Base-by-base conservation (phyloP, 75 land plant species). In the Selaginella tamariscina region DNA sequence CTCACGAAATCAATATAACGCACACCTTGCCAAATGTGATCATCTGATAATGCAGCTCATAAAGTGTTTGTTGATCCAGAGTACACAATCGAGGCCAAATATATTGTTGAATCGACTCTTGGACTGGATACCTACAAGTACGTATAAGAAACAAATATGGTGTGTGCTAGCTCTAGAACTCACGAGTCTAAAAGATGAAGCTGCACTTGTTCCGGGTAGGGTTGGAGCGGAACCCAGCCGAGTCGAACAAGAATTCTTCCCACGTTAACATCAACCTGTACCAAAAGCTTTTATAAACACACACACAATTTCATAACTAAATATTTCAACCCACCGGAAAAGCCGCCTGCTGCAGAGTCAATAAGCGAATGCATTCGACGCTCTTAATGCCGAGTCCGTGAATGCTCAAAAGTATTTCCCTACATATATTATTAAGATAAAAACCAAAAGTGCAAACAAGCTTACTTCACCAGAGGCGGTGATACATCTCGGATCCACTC, bases 21-120 rank as follows among this genome's bases (percentile, higher is more conserved):
- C n/a, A n/a, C n/a, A n/a, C 98, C 92, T 94, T 94, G 75, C 98
- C 98, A 77, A 94, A 94, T 30, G 98, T 94, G 31, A 94, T 94
- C 83, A 94, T 68, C 71, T 94, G 98, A 69, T 94, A 94, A 67
- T 94, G 98, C 26, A 94, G 79, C 65, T 94, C 98, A 71, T 94
- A 94, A 96, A 94, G 59, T 39, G 97, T 90, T 56, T 71, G 64
- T 68, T 87, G 96, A 74, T 94, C 96, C 15, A 94, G 88, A n/a
- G 78, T 87, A 71, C 98, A 94, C 2, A 94, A 74, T 33, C 98
- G 81, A 0, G 98, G 98, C 96, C 96, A 94, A 1, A 94, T 74
- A 69, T 85, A 90, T 55, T 85, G 82, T 71, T 94, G 98, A 64
- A 94, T 82, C 2, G 76, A 71, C 57, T 85, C 91, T 72, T 87